Base-by-base conservation (phyloP, 805 yeast species). In the Aciculoconidium aculeatum region DNA sequence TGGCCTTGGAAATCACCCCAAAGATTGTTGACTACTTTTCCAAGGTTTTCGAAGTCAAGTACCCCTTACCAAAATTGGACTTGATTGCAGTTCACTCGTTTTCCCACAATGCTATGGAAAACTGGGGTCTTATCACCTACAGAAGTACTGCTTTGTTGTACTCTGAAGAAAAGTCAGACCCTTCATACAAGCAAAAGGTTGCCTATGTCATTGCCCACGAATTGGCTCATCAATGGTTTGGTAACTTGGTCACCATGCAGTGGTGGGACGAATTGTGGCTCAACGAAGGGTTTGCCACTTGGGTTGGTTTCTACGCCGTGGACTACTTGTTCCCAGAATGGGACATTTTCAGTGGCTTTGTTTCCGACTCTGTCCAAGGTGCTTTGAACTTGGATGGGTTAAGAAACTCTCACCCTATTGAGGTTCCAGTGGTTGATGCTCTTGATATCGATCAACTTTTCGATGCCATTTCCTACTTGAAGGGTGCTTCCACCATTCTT, bases 251-350 rank as follows among this genome's bases (percentile, higher is more conserved):
- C 37, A 85, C 94, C 26, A 85, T 84, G 94, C 77, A 80, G 46
- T 85, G 94, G 92, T 84, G 95, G 95, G 85, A 84, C 45, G 92
- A 82, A 45, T 66, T 84, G 42, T 84, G 94, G 94, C 71, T 84
- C 37, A 84, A 84, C 49, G 94, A 84, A 58, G 92, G 94, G 9
- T 84, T 84, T 58, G 95, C 94, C 11, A 84, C 95, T 15, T 84
- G 84, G 78, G 81, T 80, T 49, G 83, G 86, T 3, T 80, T 72
- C 68, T 59, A 69, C 31, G 78, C 87, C 11, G 79, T 79, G 30
- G 78, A 80, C 47, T 55, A 69, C 40, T 67, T 82, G 44, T 75
- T 72, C 53, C 94, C 94, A 8, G 84, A 79, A 37, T 84, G 94
- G 94, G 77, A 81, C 45, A 78, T 79, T 11, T 80, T 81, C 59